These are phyloP conservation scores for Phytophthora pseudosyringae DNA, from an alignment of 352 stramenopile species.

Conservation along the genomic window DNA sequence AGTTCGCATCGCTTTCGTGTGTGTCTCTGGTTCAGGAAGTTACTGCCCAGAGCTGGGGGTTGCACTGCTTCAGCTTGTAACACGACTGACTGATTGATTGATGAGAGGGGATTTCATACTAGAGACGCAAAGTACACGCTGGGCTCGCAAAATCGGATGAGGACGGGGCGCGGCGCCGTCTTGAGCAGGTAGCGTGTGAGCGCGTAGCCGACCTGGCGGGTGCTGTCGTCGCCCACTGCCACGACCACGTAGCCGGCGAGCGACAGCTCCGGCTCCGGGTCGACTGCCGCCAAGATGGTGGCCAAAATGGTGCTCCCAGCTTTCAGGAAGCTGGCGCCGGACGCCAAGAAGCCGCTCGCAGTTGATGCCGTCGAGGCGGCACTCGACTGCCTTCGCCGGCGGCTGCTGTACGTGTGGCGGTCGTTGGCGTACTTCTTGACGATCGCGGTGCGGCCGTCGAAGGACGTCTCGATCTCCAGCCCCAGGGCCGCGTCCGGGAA, in stretches of 20 bases:
- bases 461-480: conserved; percentile 81
- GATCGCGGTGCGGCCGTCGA: conserved; percentile 69
- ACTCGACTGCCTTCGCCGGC: conserved; percentile 29
- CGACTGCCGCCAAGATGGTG: conserved; percentile 28
- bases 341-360: conserved; percentile 27
- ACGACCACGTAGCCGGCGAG: conserved; percentile 71
- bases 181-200: conserved; percentile 76
- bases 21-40: conserved; percentile 7
- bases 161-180: conserved; percentile 65
- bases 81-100: conserved; percentile 17
- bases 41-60: conserved; percentile 4
- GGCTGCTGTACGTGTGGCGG: conserved; percentile 58
- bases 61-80: conserved; percentile 6
- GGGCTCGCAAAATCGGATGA: conserved; percentile 79
- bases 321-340: conserved; percentile 29
- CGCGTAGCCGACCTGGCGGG: conserved; percentile 67
- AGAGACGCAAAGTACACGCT: conserved; percentile 80
- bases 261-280: conserved; percentile 33
- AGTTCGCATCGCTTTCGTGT: conserved; percentile 5
- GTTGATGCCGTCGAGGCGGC: conserved; percentile 9
- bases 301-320: conserved; percentile 29
- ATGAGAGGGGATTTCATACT: conserved; percentile 25
- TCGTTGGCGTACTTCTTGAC: conserved; percentile 62
- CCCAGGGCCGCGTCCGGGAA: conserved; percentile 63
- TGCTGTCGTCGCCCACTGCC: conserved; percentile 73